Evolutionary conservation across 2,329 filamentous ascomycete genomes (phyloP).

Genomic region (Fusarium tricinctum): DNA sequence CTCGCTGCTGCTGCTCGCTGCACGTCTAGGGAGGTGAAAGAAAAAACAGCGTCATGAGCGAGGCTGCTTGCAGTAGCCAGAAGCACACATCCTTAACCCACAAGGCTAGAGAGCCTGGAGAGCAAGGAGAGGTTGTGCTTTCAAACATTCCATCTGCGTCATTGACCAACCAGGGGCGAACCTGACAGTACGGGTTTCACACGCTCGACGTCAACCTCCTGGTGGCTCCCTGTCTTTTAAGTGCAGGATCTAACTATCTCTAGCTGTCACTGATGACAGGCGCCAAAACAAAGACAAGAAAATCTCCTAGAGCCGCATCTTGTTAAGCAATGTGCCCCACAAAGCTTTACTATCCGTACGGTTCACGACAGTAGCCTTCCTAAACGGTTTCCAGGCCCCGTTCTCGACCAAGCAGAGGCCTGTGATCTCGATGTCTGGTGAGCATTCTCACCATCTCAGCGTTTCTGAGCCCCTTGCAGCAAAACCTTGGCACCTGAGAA

Average conservation of each 20-base stretch:
- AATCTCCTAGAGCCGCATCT: constrained; percentile 32
- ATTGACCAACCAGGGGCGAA: constrained; percentile 30
- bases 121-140: not conserved
- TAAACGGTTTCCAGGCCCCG: constrained; percentile 13
- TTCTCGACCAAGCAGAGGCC: constrained; percentile 38
- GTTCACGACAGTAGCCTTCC: not conserved
- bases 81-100: constrained; percentile 17
- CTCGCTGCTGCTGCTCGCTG: constrained; percentile 12
- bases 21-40: constrained; percentile 6
- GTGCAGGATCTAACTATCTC: not conserved
- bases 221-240: not conserved
- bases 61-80: constrained; percentile 13
- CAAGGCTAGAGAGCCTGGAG: constrained; percentile 29
- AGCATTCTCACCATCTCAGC: constrained; percentile 30
- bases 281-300: constrained; percentile 4
- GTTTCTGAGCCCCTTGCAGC: constrained; percentile 22
- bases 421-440: constrained; percentile 23
- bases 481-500: constrained; percentile 6
- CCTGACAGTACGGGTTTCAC: constrained; percentile 7
- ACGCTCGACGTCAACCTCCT: constrained; percentile 12
- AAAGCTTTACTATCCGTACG: not conserved
- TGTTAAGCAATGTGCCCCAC: constrained; percentile 15
- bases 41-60: constrained; percentile 28
- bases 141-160: constrained; percentile 41
- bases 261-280: no score